Conservation (phyloP, 257 asterid genomes). For the Jaltomata sinuosa region DNA sequence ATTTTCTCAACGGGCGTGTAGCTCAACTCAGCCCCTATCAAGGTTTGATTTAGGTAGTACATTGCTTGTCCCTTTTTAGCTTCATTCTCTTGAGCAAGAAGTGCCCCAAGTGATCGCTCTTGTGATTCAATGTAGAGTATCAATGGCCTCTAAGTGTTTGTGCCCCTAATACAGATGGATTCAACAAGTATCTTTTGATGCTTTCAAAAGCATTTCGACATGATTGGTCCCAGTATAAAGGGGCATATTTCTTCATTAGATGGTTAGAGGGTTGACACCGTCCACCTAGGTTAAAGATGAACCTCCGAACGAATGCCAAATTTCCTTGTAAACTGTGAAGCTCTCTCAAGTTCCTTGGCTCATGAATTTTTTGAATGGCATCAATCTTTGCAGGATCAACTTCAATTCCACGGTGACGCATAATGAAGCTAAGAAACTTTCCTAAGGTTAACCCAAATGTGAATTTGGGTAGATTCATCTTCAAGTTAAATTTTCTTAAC, state of each 20-base stretch:
- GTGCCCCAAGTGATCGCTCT: background rate
- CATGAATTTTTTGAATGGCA: background rate
- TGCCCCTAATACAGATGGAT: no score
- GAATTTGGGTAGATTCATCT: background rate
- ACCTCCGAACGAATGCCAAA: background rate
- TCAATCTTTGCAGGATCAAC: background rate
- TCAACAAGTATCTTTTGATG: background rate
- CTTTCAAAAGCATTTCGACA: no score
- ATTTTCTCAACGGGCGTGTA: background rate
- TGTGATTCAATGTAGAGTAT: background rate
- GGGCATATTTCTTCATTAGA: no score
- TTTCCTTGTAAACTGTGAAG: background rate
- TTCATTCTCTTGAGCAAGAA: background rate
- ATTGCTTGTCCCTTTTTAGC: background rate
- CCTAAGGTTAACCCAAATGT: background rate
- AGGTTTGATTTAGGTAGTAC: background rate
- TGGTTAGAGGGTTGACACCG: no score
- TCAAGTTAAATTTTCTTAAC: background rate
- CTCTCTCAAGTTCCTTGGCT: background rate
- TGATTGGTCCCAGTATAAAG: background rate
- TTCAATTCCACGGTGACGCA: background rate
- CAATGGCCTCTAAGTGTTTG: background rate
- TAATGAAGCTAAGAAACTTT: background rate
- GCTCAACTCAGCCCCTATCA: background rate
- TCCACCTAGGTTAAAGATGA: background rate